Evolutionary conservation across 1,284 basidiomycete species (phyloP), one percentile per base, ranked within the genome.

Genomic region (Irpex rosettiformis): DNA sequence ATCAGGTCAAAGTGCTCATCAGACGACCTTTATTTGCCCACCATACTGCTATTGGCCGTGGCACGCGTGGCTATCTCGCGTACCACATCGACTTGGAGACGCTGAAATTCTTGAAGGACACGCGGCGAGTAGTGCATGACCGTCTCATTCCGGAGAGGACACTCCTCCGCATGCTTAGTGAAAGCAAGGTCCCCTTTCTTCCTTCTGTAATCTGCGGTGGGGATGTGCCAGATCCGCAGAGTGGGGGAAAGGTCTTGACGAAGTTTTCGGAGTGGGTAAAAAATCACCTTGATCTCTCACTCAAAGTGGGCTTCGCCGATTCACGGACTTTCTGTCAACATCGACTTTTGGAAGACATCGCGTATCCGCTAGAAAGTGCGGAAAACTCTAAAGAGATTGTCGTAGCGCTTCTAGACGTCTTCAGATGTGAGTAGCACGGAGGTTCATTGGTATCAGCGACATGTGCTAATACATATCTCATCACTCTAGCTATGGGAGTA

Each of bases 71-170:
- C 1, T 56, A 51, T 27, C 29, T 51, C 22, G 55, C 55, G 18
- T 51, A 22, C 47, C 25, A 49, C 30, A 28, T 56, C 18, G n/a
- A 21, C 10, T 22, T 6, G 16, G 18, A 24, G 10, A 16, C 21
- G 28, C 30, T 56, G 21, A 22, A 21, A 18, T 56, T 51, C 30
- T 40, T 56, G 24, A 55, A 55, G 27, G 54, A 55, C 27, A 29
- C 37, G 7, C 47, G 54, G 54, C 40, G 54, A 7, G n/a, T 29
- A 2, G 4, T 48, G 8, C 21, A 24, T 25, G 13, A 27, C 4
- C 54, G 42, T 25, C 27, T 29, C 42, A 33, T 21, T 16, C 28
- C 49, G 24, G 49, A 52, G 18, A 11, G 43, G 6, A 2, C 13
- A 22, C 2, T 45, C 7, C 1, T n/a, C 6, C n/a, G n/a, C 5